These are phyloP conservation scores for Gossypium davidsonii DNA, from an alignment of 441 rosid species.

Conservation along the genomic window DNA sequence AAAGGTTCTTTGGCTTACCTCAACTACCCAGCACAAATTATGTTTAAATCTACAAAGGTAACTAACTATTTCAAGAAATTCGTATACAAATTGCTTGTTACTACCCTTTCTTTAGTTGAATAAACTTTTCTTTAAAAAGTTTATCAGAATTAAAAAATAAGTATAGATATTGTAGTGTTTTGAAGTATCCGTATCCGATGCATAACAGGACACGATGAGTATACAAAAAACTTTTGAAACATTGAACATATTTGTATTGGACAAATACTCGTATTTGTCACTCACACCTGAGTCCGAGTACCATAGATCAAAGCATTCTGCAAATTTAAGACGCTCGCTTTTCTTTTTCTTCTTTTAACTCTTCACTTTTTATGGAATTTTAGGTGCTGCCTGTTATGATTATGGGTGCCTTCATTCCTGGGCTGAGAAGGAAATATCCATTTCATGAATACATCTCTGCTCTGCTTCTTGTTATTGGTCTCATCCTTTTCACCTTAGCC, in stretches of 20 bases:
- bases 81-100: not conserved
- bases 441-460: slow-evolving; percentile 71
- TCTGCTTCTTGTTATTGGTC: slow-evolving; percentile 58
- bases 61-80: not conserved
- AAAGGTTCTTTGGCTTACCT: slow-evolving; percentile 89
- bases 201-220: no score
- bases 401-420: slow-evolving; percentile 85
- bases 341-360: no score
- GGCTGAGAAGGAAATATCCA: slow-evolving; percentile 68
- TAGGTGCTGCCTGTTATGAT: slow-evolving; percentile 89
- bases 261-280: no score
- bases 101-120: not conserved
- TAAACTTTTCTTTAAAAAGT: not conserved
- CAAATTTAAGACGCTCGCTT: no score
- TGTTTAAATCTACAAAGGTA: slow-evolving; percentile 95
- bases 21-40: slow-evolving; percentile 89
- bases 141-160: not conserved
- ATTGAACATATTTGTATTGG: no score
- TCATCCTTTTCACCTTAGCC: slow-evolving; percentile 83
- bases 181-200: no score
- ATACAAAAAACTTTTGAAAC: no score
- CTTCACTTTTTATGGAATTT: not conserved
- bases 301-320: no score
- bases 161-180: not conserved
- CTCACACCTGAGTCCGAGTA: no score